A percentile compares a stretch with the other conserved stretches of the same genome.
Conservation (phyloP, 1,284 basidiomycete genomes). For the Singerocomus rubriflavus region DNA sequence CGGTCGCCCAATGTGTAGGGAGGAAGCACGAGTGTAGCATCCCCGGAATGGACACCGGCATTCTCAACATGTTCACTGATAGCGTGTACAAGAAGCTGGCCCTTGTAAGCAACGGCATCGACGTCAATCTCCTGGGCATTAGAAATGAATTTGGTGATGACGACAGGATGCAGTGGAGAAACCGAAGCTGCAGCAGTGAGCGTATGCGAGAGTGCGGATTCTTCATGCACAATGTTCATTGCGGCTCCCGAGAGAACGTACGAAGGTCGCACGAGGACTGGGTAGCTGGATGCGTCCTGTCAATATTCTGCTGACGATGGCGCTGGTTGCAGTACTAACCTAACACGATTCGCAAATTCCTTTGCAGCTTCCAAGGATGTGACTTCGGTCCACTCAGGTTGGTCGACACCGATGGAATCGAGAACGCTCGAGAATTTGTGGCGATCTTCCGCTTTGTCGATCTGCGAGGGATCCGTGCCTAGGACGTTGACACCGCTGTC, state of each 20-base stretch:
- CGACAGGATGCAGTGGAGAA: conserved; percentile 96
- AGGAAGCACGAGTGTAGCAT: conserved; percentile 97
- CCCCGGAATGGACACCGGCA: conserved; percentile 98
- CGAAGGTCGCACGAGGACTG: conserved; percentile 93
- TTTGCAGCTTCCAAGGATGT: conserved; percentile 89
- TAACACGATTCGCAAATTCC: conserved; percentile 85
- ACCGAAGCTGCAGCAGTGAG: conserved; percentile 94
- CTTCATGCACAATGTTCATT: conserved; percentile 98
- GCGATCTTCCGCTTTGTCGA: conserved; percentile 97
- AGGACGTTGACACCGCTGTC: conserved; percentile 89
- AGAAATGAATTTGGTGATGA: conserved; percentile 98
- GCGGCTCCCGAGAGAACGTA: conserved; percentile 99
- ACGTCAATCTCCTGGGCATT: conserved; percentile 98
- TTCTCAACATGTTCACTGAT: conserved; percentile 97
- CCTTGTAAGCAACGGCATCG: conserved; percentile 95
- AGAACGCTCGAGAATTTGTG: conserved; percentile 99
- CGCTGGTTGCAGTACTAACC: conserved; percentile 38
- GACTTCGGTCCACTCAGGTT: conserved; percentile 95
- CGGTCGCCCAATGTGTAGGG: conserved; percentile 78
- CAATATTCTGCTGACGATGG: conserved; percentile 12
- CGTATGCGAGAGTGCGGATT: conserved; percentile 85
- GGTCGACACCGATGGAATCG: conserved; percentile 94
- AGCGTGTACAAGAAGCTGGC: conserved; percentile 93
- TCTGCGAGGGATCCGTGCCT: conserved; percentile 93
- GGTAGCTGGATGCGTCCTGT: conserved; percentile 58